Evolutionary conservation across 1,284 basidiomycete genomes (phyloP).

Genomic region (Naganishia liquefaciens): DNA sequence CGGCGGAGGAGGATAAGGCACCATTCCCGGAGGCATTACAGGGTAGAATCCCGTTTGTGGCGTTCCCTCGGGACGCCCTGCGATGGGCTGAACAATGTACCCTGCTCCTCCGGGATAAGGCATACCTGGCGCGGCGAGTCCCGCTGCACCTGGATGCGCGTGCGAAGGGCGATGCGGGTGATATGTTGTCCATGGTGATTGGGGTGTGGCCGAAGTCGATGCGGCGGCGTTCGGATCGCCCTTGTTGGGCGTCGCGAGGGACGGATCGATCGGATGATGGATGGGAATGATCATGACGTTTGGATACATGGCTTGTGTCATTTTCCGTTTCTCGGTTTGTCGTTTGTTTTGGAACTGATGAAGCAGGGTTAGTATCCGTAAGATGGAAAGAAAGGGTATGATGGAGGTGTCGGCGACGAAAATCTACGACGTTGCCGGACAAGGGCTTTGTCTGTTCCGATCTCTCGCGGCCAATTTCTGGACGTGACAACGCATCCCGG

Average conservation of each 20-base stretch:
- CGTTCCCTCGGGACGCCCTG: not conserved
- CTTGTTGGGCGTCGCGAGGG: constrained; percentile 1
- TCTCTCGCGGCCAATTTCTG: too few species aligned
- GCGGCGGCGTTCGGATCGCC: not conserved
- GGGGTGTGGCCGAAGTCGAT: constrained; percentile 1
- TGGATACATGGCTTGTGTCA: constrained; percentile 29
- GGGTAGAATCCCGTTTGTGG: constrained; percentile 1
- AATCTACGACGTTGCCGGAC: too few species aligned
- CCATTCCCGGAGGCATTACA: constrained; percentile 13
- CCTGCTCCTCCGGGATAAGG: constrained; percentile 1
- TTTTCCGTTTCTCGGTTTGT: constrained; percentile 37
- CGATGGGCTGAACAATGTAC: constrained; percentile 16
- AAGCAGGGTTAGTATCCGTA: not conserved
- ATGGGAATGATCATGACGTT: constrained; percentile 34
- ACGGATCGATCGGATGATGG: constrained; percentile 6
- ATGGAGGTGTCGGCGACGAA: too few species aligned
- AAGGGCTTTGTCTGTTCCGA: too few species aligned
- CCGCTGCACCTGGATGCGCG: constrained; percentile 12
- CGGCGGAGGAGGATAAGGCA: constrained; percentile 9
- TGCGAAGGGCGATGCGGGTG: constrained; percentile 21
- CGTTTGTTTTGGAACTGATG: constrained; percentile 39
- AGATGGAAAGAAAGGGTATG: too few species aligned
- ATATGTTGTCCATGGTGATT: constrained; percentile 23
- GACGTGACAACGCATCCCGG: too few species aligned
- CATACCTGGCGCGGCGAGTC: not conserved